Conservation (phyloP, 495 filamentous ascomycete species). For the Platismatia glauca region DNA sequence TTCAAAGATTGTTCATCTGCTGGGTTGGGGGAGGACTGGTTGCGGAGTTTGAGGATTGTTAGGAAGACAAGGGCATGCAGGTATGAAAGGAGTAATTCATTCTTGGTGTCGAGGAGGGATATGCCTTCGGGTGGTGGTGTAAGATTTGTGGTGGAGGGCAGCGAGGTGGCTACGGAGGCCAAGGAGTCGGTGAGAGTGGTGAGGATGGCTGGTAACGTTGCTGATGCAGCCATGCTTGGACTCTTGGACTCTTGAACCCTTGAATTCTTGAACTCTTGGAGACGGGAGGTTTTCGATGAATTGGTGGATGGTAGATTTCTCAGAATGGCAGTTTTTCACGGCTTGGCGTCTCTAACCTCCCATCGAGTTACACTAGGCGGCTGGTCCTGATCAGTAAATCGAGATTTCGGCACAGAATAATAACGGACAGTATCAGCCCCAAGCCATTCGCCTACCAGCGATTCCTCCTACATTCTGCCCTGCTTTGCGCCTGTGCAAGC, state of each 20-base stretch:
- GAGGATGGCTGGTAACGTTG: slow-evolving; percentile 45
- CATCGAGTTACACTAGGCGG: too few relatives aligned
- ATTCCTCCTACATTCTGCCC: too few relatives aligned
- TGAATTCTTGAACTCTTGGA: too few relatives aligned
- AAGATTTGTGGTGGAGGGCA: slow-evolving; percentile 46
- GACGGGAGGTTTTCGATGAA: too few relatives aligned
- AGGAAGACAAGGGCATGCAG: slow-evolving; percentile 89
- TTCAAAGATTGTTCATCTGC: slow-evolving; percentile 24
- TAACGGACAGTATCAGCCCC: too few relatives aligned
- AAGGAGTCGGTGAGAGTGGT: slow-evolving; percentile 51
- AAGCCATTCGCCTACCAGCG: too few relatives aligned
- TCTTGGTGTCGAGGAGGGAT: slow-evolving; percentile 88
- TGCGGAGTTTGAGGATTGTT: slow-evolving; percentile 72
- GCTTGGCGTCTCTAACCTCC: too few relatives aligned
- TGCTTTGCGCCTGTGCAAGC: too few relatives aligned
- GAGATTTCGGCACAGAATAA: too few relatives aligned
- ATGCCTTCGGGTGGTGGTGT: slow-evolving; percentile 73
- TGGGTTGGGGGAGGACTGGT: slow-evolving; percentile 32
- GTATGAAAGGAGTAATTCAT: slow-evolving; percentile 90
- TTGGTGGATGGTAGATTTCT: too few relatives aligned
- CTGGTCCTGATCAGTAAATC: too few relatives aligned
- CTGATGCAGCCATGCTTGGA: neutral
- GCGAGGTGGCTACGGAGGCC: slow-evolving; percentile 46
- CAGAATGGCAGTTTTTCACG: neutral
- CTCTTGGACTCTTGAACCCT: neutral